Percentiles rank a stretch among this genome's conserved stretches.
Conservation (phyloP, 768 basidiomycete species). For the Tephrocybe rancida region DNA sequence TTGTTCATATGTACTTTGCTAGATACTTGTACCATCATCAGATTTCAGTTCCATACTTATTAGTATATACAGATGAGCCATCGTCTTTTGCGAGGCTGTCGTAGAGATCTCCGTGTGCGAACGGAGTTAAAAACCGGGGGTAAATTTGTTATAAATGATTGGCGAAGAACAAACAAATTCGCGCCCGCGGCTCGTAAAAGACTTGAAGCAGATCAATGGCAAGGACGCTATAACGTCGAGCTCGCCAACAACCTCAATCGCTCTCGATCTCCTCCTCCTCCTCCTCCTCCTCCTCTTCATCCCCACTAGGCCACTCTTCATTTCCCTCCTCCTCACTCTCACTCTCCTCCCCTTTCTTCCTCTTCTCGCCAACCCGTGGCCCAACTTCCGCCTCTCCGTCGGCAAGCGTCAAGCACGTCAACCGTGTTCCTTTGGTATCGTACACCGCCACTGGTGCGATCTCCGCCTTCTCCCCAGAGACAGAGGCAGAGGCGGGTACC, state of each 20-base stretch:
- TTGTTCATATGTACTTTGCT: too few species aligned
- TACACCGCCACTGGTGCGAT: conserved; percentile 21
- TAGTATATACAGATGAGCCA: too few species aligned
- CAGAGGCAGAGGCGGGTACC: conserved; percentile 34
- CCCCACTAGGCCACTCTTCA: conserved; percentile 11
- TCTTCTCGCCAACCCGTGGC: conserved; percentile 24
- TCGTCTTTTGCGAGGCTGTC: too few species aligned
- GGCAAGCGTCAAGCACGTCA: conserved; percentile 32
- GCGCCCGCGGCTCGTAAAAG: too few species aligned
- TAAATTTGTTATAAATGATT: too few species aligned
- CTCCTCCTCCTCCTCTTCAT: conserved; percentile 1
- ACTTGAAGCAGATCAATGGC: too few species aligned
- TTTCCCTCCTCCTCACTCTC: conserved; percentile 30
- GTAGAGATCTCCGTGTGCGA: too few species aligned
- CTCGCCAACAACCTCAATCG: conserved; percentile 13
- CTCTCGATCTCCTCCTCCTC: conserved; percentile 15
- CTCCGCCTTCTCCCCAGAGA: conserved; percentile 21
- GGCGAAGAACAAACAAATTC: too few species aligned
- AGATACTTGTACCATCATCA: too few species aligned
- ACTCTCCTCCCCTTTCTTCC: conserved; percentile 28
- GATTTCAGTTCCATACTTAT: too few species aligned
- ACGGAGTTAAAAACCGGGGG: too few species aligned
- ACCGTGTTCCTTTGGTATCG: conserved; percentile 23
- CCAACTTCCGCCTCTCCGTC: conserved; percentile 28
- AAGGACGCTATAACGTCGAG: too few species aligned